phyloP scores from a whole-genome alignment of 306 rosid species.

The Cicer bijugum region DNA sequence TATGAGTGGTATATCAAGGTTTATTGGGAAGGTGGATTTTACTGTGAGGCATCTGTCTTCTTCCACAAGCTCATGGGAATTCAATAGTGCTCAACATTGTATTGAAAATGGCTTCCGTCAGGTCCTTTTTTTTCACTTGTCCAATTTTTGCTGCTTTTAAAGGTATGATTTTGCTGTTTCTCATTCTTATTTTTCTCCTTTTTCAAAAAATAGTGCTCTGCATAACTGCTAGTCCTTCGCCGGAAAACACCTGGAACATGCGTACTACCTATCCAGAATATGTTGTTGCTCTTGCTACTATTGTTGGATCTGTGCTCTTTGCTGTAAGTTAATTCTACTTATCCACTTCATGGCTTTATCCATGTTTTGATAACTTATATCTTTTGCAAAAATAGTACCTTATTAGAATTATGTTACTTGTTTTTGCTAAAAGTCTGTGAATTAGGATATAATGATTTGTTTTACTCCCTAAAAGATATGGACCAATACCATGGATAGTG shows the following conservation, averaged over 20 bases:
- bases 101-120: slow-evolving; percentile 57
- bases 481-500: not conserved
- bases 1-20: slow-evolving; percentile 55
- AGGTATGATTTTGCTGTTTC: not conserved
- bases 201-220: slow-evolving; percentile 67
- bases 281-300: slow-evolving; percentile 92
- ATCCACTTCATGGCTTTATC: slow-evolving; percentile 25
- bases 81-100: slow-evolving; percentile 65
- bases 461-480: not conserved
- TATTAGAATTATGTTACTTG: not conserved
- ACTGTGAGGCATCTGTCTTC: slow-evolving; percentile 94
- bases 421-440: not conserved
- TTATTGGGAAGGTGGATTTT: slow-evolving; percentile 92
- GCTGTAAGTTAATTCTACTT: slow-evolving; percentile 64
- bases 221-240: slow-evolving; percentile 72
- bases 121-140: slow-evolving; percentile 50
- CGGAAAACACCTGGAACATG: slow-evolving; percentile 98
- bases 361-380: not conserved
- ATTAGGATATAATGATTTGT: slow-evolving; percentile 2
- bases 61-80: slow-evolving; percentile 61
- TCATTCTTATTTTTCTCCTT: slow-evolving; percentile 6
- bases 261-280: slow-evolving; percentile 92
- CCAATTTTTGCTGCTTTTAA: not conserved
- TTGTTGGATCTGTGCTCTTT: slow-evolving; percentile 89
- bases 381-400: not conserved